Conservation (phyloP, 169 alveolate genomes). For the Eimeria tenella region DNA sequence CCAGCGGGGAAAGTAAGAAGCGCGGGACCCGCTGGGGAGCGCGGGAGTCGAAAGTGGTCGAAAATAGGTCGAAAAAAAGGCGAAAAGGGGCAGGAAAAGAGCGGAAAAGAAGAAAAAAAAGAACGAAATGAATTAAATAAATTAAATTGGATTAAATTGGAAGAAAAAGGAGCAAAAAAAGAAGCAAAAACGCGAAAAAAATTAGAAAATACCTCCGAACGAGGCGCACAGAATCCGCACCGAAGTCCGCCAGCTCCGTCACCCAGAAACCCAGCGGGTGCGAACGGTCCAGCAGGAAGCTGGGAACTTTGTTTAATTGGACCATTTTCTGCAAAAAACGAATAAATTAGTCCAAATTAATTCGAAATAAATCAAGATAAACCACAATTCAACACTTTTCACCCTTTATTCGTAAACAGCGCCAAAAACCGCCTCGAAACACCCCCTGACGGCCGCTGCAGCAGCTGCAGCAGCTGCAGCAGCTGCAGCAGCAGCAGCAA, state of each 20-base stretch:
- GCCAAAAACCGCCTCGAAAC: neutral
- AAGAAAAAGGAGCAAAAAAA: neutral
- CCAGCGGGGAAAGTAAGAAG: too few relatives aligned
- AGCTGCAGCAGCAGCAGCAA: neutral
- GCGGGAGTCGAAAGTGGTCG: neutral
- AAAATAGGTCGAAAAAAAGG: neutral
- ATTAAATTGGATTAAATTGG: neutral
- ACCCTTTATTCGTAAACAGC: too few relatives aligned
- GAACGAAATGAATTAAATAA: too few relatives aligned
- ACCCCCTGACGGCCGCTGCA: neutral
- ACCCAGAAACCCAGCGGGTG: constrained; percentile 56
- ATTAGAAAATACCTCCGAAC: neutral
- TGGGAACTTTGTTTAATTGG: constrained; percentile 47
- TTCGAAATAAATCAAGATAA: too few relatives aligned
- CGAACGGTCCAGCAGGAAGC: constrained; percentile 30
- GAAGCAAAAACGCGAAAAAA: neutral
- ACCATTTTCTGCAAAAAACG: constrained; percentile 15
- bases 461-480: neutral
- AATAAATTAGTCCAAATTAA: too few relatives aligned
- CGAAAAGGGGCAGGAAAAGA: neutral
- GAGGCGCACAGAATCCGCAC: constrained; percentile 45
- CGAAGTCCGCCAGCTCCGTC: neutral
- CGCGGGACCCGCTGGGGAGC: too few relatives aligned
- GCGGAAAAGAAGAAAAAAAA: neutral
- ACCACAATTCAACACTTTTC: too few relatives aligned